Percentiles rank a stretch among this genome's conserved stretches.
These are phyloP conservation scores for Lasiosphaeria hispida DNA, from an alignment of 495 filamentous ascomycete genomes.

Conservation along the genomic window DNA sequence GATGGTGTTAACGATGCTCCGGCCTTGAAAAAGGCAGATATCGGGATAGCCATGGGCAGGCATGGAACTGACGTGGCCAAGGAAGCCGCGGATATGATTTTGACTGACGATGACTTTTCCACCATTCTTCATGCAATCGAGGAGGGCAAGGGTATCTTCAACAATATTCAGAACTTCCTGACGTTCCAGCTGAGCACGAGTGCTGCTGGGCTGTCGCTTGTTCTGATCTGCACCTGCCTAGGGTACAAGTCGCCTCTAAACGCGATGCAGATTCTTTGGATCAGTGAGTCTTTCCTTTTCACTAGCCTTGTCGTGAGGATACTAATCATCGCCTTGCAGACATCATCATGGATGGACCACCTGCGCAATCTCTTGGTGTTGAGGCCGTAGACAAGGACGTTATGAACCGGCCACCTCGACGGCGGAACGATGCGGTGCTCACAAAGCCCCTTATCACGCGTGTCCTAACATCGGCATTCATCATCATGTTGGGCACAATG, in stretches of 20 bases:
- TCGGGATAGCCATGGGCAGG: conserved; percentile 94
- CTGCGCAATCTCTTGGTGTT: conserved; percentile 93
- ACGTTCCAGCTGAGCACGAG: conserved; percentile 98
- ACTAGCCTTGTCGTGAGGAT: neutral
- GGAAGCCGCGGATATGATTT: conserved; percentile 99
- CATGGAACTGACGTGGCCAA: conserved; percentile 97
- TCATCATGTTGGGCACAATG: conserved; percentile 92
- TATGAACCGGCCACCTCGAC: conserved; percentile 87
- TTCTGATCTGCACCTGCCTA: conserved; percentile 84
- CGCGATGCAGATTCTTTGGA: conserved; percentile 99
- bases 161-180: conserved; percentile 99
- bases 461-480: conserved; percentile 79
- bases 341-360: conserved; percentile 98
- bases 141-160: conserved; percentile 98
- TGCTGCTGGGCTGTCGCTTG: conserved; percentile 86
- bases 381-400: conserved; percentile 93
- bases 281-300: conserved; percentile 65
- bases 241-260: conserved; percentile 94
- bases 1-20: conserved; percentile 98
- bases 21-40: conserved; percentile 94
- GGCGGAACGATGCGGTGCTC: conserved; percentile 79
- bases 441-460: conserved; percentile 77
- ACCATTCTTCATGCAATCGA: conserved; percentile 96
- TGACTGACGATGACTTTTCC: conserved; percentile 97
- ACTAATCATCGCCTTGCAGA: conserved; percentile 54